These are phyloP conservation scores for Aphanomyces invadans DNA, from an alignment of 352 stramenopile species.

Conservation along the genomic window DNA sequence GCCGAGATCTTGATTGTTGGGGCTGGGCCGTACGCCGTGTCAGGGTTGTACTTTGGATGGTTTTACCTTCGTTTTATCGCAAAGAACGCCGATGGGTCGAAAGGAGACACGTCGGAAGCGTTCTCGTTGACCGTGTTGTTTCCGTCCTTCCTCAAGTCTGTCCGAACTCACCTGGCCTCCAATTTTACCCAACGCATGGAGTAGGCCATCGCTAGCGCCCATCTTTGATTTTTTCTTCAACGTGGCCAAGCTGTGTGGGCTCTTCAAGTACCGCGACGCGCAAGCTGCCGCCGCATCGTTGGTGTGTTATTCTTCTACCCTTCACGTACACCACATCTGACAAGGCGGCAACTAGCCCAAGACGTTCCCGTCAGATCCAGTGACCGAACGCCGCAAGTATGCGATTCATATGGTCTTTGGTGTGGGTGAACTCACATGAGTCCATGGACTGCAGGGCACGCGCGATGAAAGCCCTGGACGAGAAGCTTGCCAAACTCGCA, in stretches of 20 bases:
- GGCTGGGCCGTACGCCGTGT: slow-evolving; percentile 60
- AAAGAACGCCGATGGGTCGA: slow-evolving; percentile 60
- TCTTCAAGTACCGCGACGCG: slow-evolving; percentile 61
- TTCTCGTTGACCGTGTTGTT: slow-evolving; percentile 66
- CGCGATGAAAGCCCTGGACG: slow-evolving; percentile 83
- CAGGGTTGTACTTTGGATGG: slow-evolving; percentile 76
- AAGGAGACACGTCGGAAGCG: slow-evolving; percentile 71
- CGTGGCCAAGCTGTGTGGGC: slow-evolving; percentile 75
- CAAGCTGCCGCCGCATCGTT: not conserved
- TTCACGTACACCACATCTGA: too few species aligned
- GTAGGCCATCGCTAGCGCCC: slow-evolving; percentile 50
- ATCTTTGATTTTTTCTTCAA: slow-evolving; percentile 75
- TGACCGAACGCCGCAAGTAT: slow-evolving; percentile 82
- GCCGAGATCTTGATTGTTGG: slow-evolving; percentile 35
- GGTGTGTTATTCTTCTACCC: too few species aligned
- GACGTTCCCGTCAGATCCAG: slow-evolving; percentile 44
- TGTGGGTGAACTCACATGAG: too few species aligned
- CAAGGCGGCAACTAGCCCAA: slow-evolving; percentile 27
- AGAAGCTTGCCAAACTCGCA: slow-evolving; percentile 80
- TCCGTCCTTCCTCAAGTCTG: slow-evolving; percentile 60
- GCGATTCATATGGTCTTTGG: too few species aligned
- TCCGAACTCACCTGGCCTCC: too few species aligned
- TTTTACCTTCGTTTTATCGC: slow-evolving; percentile 70
- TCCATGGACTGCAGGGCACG: slow-evolving; percentile 39
- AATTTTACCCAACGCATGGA: slow-evolving; percentile 6